Base-by-base conservation (phyloP, 2,329 filamentous ascomycete species). In the Curvularia sp. region DNA sequence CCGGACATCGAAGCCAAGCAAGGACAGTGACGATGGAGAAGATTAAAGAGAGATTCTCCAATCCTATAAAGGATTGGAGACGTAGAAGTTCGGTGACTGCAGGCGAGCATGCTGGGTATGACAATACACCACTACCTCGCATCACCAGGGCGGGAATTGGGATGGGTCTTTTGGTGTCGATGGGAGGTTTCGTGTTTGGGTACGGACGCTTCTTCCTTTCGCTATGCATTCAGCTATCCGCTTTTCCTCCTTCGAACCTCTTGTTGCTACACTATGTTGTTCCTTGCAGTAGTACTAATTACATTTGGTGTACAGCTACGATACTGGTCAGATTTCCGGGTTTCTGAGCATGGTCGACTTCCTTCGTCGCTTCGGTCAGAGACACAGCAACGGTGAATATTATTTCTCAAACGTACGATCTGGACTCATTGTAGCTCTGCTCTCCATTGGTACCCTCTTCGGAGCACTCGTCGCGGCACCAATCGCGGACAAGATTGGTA, bases 381-480 rank as follows among this genome's bases (percentile, higher is more conserved):
- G 51, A 35, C 52, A 53, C 48, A 22, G 38, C 9, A 62, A 66
- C 47, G 70, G 69, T 5, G 59, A 41, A 5, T 56, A 44, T 4
- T 69, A 72, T 33, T 74, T 74, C 52, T 73, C 62, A 9, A 72
- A 71, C 26, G 69, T 68, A 2, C 59, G 72, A 9, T 70, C 69
- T 4, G 72, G 72, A 7, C 60, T 71, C 4, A 74, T 75, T 24
- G 71, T 74, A 5, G 71, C 57, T 35, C 38, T 75, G 39, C 81
- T 92, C 12, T 91, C 88, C 0, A 88, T 88, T 31, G 89, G 89
- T 28, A 92, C 89, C 7, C 91, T 92, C 73, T 86, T 92, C 60
- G 90, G 90, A 28, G 85, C 89, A 2, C 80, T 92, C 3, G 72
- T 77, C 26, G 77, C 75, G 38, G 80, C 86, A 13, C 85, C 84